Percentiles rank a stretch among this genome's conserved stretches.
phyloP scores from a whole-genome alignment of 306 rosid species.

The Trifolium pratense region DNA sequence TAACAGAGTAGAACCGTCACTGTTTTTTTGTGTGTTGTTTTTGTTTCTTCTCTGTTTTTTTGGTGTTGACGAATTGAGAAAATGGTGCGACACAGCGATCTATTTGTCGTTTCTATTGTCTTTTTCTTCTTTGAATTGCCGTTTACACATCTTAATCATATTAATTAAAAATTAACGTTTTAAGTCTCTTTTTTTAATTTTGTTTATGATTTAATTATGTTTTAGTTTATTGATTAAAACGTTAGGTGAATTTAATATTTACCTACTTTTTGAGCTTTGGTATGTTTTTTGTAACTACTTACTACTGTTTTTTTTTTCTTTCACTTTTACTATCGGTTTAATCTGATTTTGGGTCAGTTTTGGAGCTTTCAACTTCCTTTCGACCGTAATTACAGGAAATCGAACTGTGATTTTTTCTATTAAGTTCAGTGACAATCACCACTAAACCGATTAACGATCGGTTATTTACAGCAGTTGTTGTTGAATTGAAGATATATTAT shows the following conservation, averaged over 20 bases:
- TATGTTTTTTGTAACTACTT: neutral
- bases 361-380: too few relatives aligned
- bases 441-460: too few relatives aligned
- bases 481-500: too few relatives aligned
- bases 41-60: neutral
- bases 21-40: neutral
- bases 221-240: neutral
- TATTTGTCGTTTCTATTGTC: constrained; percentile 49
- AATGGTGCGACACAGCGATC: constrained; percentile 40
- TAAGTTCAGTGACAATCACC: too few relatives aligned
- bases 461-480: too few relatives aligned
- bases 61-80: constrained; percentile 17
- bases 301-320: too few relatives aligned
- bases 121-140: constrained; percentile 25
- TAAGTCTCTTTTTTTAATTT: neutral
- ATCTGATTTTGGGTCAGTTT: too few relatives aligned
- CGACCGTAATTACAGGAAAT: too few relatives aligned
- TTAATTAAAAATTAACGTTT: constrained; percentile 27
- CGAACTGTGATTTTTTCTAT: too few relatives aligned
- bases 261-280: neutral
- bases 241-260: constrained; percentile 1
- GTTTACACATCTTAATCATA: constrained; percentile 37
- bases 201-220: neutral
- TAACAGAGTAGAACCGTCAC: neutral
- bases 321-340: too few relatives aligned